phyloP scores from a whole-genome alignment of 805 yeast species.

The Lipomyces japonicus region DNA sequence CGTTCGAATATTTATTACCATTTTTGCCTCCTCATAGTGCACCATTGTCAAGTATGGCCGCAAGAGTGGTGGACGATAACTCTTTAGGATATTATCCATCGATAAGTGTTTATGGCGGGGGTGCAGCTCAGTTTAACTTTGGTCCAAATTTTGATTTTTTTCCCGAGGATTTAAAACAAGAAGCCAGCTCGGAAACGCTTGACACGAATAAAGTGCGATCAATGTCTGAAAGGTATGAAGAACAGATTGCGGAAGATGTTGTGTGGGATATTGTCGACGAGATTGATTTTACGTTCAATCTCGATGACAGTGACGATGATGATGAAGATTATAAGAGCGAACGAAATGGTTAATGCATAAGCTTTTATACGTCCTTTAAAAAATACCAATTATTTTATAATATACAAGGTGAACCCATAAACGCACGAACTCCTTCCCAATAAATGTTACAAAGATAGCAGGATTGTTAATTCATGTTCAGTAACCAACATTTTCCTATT shows the following conservation, averaged over 20 bases:
- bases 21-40: slow-evolving; percentile 76
- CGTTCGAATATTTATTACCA: slow-evolving; percentile 64
- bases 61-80: slow-evolving; percentile 62
- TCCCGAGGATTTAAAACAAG: slow-evolving; percentile 37
- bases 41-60: slow-evolving; percentile 32
- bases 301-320: not conserved
- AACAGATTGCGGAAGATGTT: slow-evolving; percentile 72
- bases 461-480: no score
- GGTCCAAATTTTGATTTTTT: slow-evolving; percentile 58
- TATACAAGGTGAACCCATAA: no score
- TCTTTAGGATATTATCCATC: slow-evolving; percentile 88
- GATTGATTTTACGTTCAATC: slow-evolving; percentile 47
- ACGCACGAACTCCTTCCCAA: no score
- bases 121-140: slow-evolving; percentile 65
- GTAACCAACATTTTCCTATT: not conserved
- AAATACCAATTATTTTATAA: no score
- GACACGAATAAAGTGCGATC: slow-evolving; percentile 42
- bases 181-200: slow-evolving; percentile 13
- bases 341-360: no score
- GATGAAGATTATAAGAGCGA: slow-evolving; percentile 1
- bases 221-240: slow-evolving; percentile 58
- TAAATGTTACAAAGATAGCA: no score
- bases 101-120: slow-evolving; percentile 75
- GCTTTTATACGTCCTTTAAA: no score
- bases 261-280: slow-evolving; percentile 84